These are phyloP conservation scores for Ceratocystis destructans DNA, from an alignment of 2,329 filamentous ascomycete genomes.

Conservation along the genomic window DNA sequence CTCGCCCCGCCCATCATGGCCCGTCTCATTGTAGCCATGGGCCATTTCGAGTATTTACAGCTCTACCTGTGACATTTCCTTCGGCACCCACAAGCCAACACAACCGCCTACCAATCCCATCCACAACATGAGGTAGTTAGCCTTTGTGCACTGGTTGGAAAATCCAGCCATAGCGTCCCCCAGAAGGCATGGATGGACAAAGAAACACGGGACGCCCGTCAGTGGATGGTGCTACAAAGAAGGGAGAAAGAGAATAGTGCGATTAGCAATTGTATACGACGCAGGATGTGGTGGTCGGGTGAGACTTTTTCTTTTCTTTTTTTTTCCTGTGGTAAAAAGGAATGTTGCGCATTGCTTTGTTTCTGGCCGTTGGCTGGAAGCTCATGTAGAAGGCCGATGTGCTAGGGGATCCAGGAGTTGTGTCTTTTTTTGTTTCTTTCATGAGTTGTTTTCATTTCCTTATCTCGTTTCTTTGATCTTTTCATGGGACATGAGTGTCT, in stretches of 20 bases:
- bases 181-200: slow-evolving; percentile 84
- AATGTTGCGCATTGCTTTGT: slow-evolving; percentile 20
- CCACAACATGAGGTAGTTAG: slow-evolving; percentile 76
- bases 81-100: slow-evolving; percentile 65
- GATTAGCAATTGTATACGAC: slow-evolving; percentile 7
- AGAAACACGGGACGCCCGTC: slow-evolving; percentile 65
- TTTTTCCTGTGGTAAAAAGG: slow-evolving; percentile 26
- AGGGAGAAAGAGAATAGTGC: slow-evolving; percentile 20
- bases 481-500: background rate
- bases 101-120: slow-evolving; percentile 71
- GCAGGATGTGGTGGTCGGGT: background rate
- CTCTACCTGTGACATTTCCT: slow-evolving; percentile 41
- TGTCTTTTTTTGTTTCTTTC: slow-evolving; percentile 17
- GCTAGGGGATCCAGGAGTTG: slow-evolving; percentile 1
- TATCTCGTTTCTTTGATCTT: background rate
- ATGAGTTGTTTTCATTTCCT: background rate
- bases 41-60: background rate
- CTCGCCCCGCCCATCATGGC: background rate
- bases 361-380: slow-evolving; percentile 6
- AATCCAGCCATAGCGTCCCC: slow-evolving; percentile 64
- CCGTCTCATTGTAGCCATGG: background rate
- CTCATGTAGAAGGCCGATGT: background rate
- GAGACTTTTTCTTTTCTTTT: background rate
- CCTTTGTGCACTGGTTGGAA: slow-evolving; percentile 35
- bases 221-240: slow-evolving; percentile 64